A percentile compares a stretch with the other conserved stretches of the same genome.
These are phyloP conservation scores for Ramicandelaber brevisporus DNA, from an alignment of 192 early-diverging fungal species.

Conservation along the genomic window DNA sequence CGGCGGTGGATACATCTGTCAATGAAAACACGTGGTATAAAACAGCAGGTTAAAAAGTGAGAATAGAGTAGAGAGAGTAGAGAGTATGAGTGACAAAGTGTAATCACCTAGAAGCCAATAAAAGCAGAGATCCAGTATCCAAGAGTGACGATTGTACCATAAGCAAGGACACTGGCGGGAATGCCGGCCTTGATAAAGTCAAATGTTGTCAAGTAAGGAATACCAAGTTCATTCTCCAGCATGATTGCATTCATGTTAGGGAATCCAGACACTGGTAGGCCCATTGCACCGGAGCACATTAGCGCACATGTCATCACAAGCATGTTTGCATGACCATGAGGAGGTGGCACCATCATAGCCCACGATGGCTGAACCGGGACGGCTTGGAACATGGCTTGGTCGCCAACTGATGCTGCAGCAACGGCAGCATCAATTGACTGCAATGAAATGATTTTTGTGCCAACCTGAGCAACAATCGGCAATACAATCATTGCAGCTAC, in stretches of 20 bases:
- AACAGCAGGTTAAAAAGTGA: too few species aligned
- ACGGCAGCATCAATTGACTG: too few species aligned
- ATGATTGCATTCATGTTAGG: conserved; percentile 96
- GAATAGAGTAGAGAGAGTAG: too few species aligned
- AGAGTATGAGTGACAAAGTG: too few species aligned
- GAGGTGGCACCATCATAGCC: too few species aligned
- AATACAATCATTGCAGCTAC: conserved; percentile 89
- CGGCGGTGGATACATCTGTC: too few species aligned
- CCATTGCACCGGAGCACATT: conserved; percentile 77
- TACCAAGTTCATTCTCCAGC: conserved; percentile 67
- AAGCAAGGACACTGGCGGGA: conserved; percentile 43
- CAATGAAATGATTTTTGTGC: conserved; percentile 40
- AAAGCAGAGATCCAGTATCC: conserved; percentile 50
- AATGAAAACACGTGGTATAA: too few species aligned
- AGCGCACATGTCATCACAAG: conserved; percentile 64
- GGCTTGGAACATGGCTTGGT: too few species aligned
- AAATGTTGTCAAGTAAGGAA: conserved; percentile 46
- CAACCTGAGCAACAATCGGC: conserved; percentile 77
- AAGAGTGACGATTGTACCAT: conserved; percentile 36
- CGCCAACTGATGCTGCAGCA: too few species aligned
- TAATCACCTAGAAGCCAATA: conserved; percentile 27
- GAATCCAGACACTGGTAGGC: conserved; percentile 77
- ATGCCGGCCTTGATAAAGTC: conserved; percentile 75
- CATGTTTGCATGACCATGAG: conserved; percentile 48
- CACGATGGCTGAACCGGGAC: too few species aligned